Conservation (phyloP, 2,329 filamentous ascomycete species). For the Fragosphaeria purpurea region DNA sequence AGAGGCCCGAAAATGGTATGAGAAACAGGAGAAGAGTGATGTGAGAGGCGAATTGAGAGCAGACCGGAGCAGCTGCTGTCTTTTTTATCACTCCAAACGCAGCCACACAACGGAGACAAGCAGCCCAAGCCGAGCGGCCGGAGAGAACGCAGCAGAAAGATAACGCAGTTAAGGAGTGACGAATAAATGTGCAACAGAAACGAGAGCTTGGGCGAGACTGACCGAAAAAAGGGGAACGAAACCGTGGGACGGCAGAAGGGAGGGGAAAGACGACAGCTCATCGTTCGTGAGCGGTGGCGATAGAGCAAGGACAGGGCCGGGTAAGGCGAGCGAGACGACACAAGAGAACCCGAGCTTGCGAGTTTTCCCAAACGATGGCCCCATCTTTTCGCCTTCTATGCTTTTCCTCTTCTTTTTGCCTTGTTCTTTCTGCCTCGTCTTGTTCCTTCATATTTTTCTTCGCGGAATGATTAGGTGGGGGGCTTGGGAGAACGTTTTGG, state of each 20-base stretch:
- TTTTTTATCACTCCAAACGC: too few relatives aligned
- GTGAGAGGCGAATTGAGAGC: background rate
- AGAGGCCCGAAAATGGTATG: background rate
- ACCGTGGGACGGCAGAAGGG: background rate
- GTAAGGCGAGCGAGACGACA: background rate
- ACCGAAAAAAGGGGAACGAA: background rate
- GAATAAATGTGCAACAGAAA: background rate
- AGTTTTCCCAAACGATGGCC: background rate
- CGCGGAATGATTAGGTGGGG: slow-evolving; percentile 3
- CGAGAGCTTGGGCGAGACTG: background rate
- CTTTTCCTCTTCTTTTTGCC: background rate
- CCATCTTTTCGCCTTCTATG: background rate
- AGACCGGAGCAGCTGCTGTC: background rate
- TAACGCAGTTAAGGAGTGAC: background rate
- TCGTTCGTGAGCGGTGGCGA: background rate
- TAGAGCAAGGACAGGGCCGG: slow-evolving; percentile 3
- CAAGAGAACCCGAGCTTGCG: slow-evolving; percentile 2
- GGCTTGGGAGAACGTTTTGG: slow-evolving; percentile 5
- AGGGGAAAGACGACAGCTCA: background rate
- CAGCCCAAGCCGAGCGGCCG: background rate
- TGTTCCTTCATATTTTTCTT: background rate
- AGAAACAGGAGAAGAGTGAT: background rate
- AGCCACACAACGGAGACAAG: background rate
- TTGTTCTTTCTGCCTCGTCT: background rate
- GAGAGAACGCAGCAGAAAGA: background rate